phyloP scores from a whole-genome alignment of 768 basidiomycete genomes.

The Mycena venus region DNA sequence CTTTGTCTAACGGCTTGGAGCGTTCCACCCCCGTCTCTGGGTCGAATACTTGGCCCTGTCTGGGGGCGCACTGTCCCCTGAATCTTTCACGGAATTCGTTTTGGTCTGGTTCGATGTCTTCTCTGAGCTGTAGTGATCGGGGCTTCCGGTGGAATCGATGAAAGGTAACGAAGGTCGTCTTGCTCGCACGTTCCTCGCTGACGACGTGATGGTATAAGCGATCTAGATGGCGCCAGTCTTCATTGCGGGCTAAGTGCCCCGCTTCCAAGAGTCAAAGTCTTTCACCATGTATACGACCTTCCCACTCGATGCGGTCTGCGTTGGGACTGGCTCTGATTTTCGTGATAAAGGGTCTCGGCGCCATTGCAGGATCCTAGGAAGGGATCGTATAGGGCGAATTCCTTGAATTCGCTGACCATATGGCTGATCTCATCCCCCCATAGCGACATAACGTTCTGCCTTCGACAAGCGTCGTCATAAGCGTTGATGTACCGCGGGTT shows the following conservation, averaged over 20 bases:
- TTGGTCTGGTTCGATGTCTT: neutral
- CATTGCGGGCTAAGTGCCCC: neutral
- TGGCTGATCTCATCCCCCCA: neutral
- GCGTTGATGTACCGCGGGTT: neutral
- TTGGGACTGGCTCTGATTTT: no score
- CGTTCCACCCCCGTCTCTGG: neutral
- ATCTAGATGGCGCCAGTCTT: neutral
- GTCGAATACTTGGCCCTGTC: neutral
- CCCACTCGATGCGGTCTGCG: no score
- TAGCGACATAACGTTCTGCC: neutral
- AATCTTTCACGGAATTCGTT: neutral
- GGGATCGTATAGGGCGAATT: no score
- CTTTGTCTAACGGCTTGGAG: no score
- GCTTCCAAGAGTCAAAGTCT: neutral
- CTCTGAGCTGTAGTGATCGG: neutral
- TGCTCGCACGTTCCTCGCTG: neutral
- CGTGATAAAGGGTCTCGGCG: no score
- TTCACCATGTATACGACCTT: no score
- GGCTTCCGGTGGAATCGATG: neutral
- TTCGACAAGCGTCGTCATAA: neutral
- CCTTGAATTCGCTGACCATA: no score
- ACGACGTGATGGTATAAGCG: neutral
- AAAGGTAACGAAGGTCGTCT: neutral
- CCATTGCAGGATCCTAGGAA: no score
- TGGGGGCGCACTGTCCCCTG: neutral